Evolutionary conservation across 2,329 filamentous ascomycete species (phyloP).

Genomic region (Cladosporium halotolerans): DNA sequence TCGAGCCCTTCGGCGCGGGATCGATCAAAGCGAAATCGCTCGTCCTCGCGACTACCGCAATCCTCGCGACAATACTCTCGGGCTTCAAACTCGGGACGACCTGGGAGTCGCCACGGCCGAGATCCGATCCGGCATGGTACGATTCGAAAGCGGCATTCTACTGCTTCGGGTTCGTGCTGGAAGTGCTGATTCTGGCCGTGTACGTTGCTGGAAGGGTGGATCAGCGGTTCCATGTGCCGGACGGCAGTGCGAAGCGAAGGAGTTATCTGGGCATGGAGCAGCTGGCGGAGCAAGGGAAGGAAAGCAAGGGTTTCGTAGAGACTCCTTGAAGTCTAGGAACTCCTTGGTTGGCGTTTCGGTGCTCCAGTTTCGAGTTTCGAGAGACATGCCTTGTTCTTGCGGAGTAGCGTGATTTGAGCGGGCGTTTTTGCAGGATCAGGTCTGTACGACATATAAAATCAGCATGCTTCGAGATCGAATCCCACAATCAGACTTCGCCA

Average conservation of each 20-base stretch:
- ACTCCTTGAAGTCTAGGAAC: too few relatives aligned
- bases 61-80: slow-evolving; percentile 18
- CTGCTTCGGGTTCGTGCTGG: slow-evolving; percentile 24
- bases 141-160: slow-evolving; percentile 26
- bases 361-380: too few relatives aligned
- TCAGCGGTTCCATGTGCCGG: slow-evolving; percentile 24
- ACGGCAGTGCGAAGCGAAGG: slow-evolving; percentile 22
- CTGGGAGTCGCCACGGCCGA: slow-evolving; percentile 22
- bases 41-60: slow-evolving; percentile 16
- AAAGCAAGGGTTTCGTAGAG: too few relatives aligned
- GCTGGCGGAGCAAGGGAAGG: too few relatives aligned
- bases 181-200: slow-evolving; percentile 27
- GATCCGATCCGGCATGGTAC: slow-evolving; percentile 26
- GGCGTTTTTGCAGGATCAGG: too few relatives aligned
- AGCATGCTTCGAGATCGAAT: too few relatives aligned
- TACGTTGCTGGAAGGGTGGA: slow-evolving; percentile 23
- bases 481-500: too few relatives aligned
- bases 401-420: too few relatives aligned
- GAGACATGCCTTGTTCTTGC: too few relatives aligned
- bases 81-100: slow-evolving; percentile 24
- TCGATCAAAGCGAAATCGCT: slow-evolving; percentile 16
- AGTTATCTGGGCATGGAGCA: neutral
- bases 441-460: too few relatives aligned
- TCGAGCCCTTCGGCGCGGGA: slow-evolving; percentile 4
- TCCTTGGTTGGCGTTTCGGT: too few relatives aligned